A percentile compares a stretch with the other conserved stretches of the same genome.
These are phyloP conservation scores for Tylopilus balloui DNA, from an alignment of 768 basidiomycete species.

Conservation along the genomic window DNA sequence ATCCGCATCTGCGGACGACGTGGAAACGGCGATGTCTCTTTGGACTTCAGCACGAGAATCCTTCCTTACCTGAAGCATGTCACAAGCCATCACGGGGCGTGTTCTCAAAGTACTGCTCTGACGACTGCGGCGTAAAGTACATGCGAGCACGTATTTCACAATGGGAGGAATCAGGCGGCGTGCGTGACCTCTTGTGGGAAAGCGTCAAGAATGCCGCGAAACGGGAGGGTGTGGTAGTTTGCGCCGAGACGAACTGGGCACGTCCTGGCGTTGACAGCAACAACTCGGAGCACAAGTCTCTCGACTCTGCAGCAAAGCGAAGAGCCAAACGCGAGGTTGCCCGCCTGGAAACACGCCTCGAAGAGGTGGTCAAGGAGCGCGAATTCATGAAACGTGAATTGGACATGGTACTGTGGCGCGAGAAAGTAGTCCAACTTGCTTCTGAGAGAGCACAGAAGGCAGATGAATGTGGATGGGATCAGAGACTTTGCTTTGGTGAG, in stretches of 20 bases:
- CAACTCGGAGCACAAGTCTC: slow-evolving; percentile 1
- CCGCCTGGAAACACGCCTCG: slow-evolving; percentile 49
- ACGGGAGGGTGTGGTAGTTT: slow-evolving; percentile 65
- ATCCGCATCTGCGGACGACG: slow-evolving; percentile 62
- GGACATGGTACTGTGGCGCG: slow-evolving; percentile 68
- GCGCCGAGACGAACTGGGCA: slow-evolving; percentile 32
- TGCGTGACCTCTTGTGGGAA: slow-evolving; percentile 66
- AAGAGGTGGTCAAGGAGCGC: slow-evolving; percentile 53
- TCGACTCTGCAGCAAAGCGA: slow-evolving; percentile 38
- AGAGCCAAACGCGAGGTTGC: slow-evolving; percentile 55
- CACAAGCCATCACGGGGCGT: slow-evolving; percentile 75
- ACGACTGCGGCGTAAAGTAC: slow-evolving; percentile 77
- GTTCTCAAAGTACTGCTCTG: slow-evolving; percentile 90
- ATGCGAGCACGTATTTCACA: slow-evolving; percentile 61
- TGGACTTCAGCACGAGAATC: slow-evolving; percentile 60
- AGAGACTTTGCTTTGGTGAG: slow-evolving; percentile 77
- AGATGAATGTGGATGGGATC: slow-evolving; percentile 85
- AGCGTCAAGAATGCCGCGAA: slow-evolving; percentile 64
- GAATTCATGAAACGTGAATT: slow-evolving; percentile 65
- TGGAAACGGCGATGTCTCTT: slow-evolving; percentile 78
- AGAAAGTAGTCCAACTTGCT: slow-evolving; percentile 63
- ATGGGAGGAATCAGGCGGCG: slow-evolving; percentile 61
- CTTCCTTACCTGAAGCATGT: slow-evolving; percentile 62
- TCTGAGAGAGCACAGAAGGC: slow-evolving; percentile 59
- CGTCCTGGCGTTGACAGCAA: slow-evolving; percentile 18